These are phyloP conservation scores for Lanzia echinophila DNA, from an alignment of 2,329 filamentous ascomycete species.

Conservation along the genomic window DNA sequence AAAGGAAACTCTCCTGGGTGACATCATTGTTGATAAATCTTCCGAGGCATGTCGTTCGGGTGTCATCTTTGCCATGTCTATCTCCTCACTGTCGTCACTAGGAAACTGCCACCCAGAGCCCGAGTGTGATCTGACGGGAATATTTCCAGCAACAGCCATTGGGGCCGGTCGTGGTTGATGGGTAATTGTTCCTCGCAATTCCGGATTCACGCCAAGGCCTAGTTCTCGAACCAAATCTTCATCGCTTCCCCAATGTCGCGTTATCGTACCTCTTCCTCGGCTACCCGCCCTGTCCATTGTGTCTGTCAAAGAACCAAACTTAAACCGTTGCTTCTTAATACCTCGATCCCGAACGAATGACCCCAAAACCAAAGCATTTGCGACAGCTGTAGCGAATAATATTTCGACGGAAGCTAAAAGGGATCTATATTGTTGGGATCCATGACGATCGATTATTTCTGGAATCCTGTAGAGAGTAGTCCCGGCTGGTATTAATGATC, in stretches of 20 bases:
- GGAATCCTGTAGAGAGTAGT: constrained; percentile 79
- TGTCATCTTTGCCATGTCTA: constrained; percentile 31
- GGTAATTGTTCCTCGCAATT: constrained; percentile 37
- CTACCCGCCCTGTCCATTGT: constrained; percentile 49
- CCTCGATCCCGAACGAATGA: constrained; percentile 90
- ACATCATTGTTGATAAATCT: constrained; percentile 33
- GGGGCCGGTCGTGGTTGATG: constrained; percentile 26
- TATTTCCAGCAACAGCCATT: constrained; percentile 25
- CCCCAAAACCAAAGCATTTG: constrained; percentile 83
- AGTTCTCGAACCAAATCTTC: constrained; percentile 80
- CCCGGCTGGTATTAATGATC: constrained; percentile 72
- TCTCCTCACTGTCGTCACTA: constrained; percentile 36
- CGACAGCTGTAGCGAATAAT: constrained; percentile 76
- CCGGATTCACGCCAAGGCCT: constrained; percentile 59
- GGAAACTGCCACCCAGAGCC: constrained; percentile 27
- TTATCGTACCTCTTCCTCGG: constrained; percentile 42
- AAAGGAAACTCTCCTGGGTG: constrained; percentile 63
- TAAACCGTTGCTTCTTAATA: constrained; percentile 81
- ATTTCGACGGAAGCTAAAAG: constrained; percentile 87
- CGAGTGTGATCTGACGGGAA: constrained; percentile 18
- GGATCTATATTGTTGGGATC: constrained; percentile 79
- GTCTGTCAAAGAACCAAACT: constrained; percentile 51
- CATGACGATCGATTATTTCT: constrained; percentile 62
- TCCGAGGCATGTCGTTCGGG: constrained; percentile 18
- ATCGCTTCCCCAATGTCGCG: constrained; percentile 75